Percentiles rank a stretch among this genome's conserved stretches.
phyloP scores from a whole-genome alignment of 1,284 basidiomycete species.

The Ustilago xerochloae region DNA sequence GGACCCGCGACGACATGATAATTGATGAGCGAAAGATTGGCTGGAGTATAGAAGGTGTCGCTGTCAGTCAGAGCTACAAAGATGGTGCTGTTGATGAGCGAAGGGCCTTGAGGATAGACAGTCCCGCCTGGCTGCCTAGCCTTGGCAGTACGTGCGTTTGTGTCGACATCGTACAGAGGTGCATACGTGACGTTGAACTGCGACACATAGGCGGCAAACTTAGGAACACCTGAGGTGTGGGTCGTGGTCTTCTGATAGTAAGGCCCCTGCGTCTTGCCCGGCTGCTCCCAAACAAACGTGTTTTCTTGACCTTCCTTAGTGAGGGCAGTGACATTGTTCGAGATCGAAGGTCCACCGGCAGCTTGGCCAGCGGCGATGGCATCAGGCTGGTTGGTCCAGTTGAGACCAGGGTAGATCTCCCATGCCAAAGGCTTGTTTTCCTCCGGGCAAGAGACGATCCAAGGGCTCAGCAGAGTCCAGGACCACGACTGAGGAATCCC shows the following conservation, averaged over 20 bases:
- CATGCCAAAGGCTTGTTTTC: conserved; percentile 50
- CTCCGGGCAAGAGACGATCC: conserved; percentile 46
- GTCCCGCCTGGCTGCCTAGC: conserved; percentile 49
- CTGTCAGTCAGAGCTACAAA: conserved; percentile 51
- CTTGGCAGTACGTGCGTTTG: conserved; percentile 41
- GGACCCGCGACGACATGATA: conserved; percentile 54
- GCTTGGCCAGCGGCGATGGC: conserved; percentile 39
- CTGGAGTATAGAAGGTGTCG: conserved; percentile 43
- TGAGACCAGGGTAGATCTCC: conserved; percentile 57
- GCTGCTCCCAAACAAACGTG: conserved; percentile 44
- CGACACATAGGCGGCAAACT: conserved; percentile 53
- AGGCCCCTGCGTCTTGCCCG: conserved; percentile 50
- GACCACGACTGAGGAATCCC: conserved; percentile 55
- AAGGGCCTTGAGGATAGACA: conserved; percentile 27
- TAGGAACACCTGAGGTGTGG: conserved; percentile 38
- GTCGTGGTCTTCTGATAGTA: conserved; percentile 52
- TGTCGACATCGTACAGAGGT: conserved; percentile 49
- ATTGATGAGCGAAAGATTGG: conserved; percentile 52
- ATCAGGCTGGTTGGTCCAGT: conserved; percentile 49
- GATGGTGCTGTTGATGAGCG: conserved; percentile 51
- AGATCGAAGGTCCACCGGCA: conserved; percentile 51
- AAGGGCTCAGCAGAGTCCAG: conserved; percentile 57
- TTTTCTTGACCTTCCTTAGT: conserved; percentile 43
- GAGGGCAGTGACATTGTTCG: conserved; percentile 55
- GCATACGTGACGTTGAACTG: conserved; percentile 58